Evolutionary conservation across 352 stramenopile species (phyloP).

Genomic region (Proteromonas lacertae): DNA sequence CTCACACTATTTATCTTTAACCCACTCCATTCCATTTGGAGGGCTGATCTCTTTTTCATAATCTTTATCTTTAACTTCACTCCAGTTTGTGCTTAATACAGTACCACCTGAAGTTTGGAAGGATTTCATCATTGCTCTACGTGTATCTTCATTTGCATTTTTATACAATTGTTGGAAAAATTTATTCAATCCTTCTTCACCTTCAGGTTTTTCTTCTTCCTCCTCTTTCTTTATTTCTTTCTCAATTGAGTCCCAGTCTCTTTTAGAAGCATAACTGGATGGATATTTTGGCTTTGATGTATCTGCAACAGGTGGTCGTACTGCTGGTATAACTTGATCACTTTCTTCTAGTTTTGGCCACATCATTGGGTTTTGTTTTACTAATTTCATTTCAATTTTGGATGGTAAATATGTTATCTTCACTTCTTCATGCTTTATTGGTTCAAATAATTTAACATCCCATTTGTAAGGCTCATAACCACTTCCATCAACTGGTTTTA

Average conservation of each 20-base stretch:
- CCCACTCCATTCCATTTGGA: constrained; percentile 31
- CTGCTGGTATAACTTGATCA: no score
- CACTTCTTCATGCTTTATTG: no score
- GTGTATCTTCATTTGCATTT: constrained; percentile 46
- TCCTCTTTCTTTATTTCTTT: constrained; percentile 30
- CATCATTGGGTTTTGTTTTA: no score
- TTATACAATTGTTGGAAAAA: constrained; percentile 58
- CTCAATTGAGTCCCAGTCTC: constrained; percentile 47
- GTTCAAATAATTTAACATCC: no score
- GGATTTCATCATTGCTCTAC: constrained; percentile 58
- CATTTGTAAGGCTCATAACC: no score
- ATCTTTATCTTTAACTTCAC: constrained; percentile 42
- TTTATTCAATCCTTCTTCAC: constrained; percentile 49
- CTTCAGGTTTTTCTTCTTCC: constrained; percentile 40
- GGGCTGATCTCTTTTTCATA: constrained; percentile 42
- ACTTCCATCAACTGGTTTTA: no score
- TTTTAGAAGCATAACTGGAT: constrained; percentile 30
- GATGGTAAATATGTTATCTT: no score
- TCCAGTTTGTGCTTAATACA: constrained; percentile 53
- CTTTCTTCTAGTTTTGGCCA: no score
- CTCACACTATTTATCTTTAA: no score
- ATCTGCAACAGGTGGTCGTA: no score
- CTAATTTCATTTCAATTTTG: no score
- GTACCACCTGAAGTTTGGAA: constrained; percentile 66
- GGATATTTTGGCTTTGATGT: no score